Conservation (phyloP, 495 filamentous ascomycete genomes). For the Penicilliopsis zonata region DNA sequence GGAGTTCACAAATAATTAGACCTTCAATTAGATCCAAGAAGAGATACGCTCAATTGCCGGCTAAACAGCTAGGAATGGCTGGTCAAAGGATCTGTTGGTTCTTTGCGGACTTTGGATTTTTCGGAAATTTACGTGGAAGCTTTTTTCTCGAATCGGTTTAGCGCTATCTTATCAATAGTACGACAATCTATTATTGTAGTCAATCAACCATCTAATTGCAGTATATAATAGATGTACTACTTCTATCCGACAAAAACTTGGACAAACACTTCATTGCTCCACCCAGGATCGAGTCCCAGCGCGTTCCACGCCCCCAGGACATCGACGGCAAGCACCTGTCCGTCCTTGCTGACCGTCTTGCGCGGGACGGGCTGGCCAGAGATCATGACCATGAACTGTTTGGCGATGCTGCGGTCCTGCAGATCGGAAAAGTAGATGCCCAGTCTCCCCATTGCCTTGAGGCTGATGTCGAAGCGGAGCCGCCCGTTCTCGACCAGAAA, state of each 20-base stretch:
- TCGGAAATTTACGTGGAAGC: conserved; percentile 1
- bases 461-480: conserved; percentile 46
- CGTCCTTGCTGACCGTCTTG: conserved; percentile 50
- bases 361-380: conserved; percentile 54
- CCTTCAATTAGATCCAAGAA: too few relatives aligned
- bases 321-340: conserved; percentile 65
- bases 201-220: neutral
- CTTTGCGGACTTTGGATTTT: too few relatives aligned
- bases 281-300: conserved; percentile 56
- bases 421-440: conserved; percentile 63
- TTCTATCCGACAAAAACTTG: conserved; percentile 41
- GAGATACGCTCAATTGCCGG: neutral
- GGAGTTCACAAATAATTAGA: conserved; percentile 3
- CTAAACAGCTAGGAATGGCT: neutral
- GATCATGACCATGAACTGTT: conserved; percentile 67
- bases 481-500: conserved; percentile 43
- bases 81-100: too few relatives aligned
- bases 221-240: neutral
- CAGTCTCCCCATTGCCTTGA: conserved; percentile 75
- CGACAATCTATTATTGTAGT: neutral
- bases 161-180: neutral
- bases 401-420: conserved; percentile 40
- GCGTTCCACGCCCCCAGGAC: conserved; percentile 66
- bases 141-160: conserved; percentile 2
- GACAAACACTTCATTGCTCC: conserved; percentile 74